A percentile compares a stretch with the other conserved stretches of the same genome.
phyloP scores from a whole-genome alignment of 495 filamentous ascomycete genomes.

The Xylaria cubensis region DNA sequence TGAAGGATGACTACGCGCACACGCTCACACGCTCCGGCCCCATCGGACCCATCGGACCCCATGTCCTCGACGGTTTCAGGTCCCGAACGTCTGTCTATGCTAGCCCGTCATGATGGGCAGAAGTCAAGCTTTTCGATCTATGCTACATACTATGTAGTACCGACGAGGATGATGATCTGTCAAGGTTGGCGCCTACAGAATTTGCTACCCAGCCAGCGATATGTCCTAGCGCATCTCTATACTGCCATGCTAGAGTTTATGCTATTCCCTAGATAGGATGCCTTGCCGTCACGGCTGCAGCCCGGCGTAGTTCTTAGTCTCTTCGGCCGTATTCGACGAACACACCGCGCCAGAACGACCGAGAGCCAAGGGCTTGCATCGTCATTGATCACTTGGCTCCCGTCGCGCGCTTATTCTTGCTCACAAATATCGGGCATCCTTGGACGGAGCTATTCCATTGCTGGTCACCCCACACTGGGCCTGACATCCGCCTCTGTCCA shows the following conservation, averaged over 20 bases:
- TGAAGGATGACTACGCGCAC: slow-evolving; percentile 20
- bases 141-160: neutral
- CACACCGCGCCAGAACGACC: slow-evolving; percentile 20
- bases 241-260: neutral
- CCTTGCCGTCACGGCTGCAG: slow-evolving; percentile 1
- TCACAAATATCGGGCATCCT: slow-evolving; percentile 18
- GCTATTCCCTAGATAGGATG: neutral
- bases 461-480: slow-evolving; percentile 12
- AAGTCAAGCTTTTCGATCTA: neutral
- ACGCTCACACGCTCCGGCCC: neutral
- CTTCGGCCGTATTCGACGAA: slow-evolving; percentile 26
- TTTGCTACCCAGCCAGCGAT: neutral
- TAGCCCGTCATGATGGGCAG: neutral
- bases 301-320: neutral
- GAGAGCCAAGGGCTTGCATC: slow-evolving; percentile 22
- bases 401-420: slow-evolving; percentile 18
- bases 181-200: slow-evolving; percentile 15
- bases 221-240: neutral
- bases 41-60: slow-evolving; percentile 12
- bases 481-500: slow-evolving; percentile 23
- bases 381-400: slow-evolving; percentile 24
- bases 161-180: neutral
- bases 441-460: slow-evolving; percentile 21
- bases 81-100: slow-evolving; percentile 3
- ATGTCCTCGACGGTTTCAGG: slow-evolving; percentile 23